Evolutionary conservation across 768 basidiomycete species (phyloP), one percentile per base, ranked within the genome.

Genomic region (Tricholoma bakamatsutake): DNA sequence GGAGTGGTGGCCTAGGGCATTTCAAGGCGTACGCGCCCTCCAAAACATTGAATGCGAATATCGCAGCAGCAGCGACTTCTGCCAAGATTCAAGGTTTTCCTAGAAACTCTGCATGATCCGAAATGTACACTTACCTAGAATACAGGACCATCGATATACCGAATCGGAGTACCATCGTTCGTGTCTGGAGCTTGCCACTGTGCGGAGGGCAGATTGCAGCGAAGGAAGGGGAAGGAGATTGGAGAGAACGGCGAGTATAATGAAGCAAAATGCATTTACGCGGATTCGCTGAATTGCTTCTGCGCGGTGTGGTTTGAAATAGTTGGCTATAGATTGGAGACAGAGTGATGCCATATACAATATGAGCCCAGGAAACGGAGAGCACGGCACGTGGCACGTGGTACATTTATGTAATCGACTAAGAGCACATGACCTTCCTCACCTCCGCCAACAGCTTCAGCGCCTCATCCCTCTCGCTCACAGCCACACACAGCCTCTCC

Each of bases 241-340:
- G 9, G 76, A 73, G 4, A 74, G 58, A 17, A 76, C 50, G 15
- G 71, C 42, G 7, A 69, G 56, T 11, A 71, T 59, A 15, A 73
- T 50, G 31, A 78, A 60, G 47, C 69, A 69, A 35, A 76, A 66
- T 10, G 62, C 62, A 61, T 78, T 79, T 40, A 65, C 58, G 43
- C 77, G 74, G 42, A 78, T 68, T 57, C 78, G 66, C 53, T 74
- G 70, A 1, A 77, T 59, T 1, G 78, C 78, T 56, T 78, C 76
- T 15, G 75, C 67, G 55, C 76, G 73, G 55, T 75, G 71, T 55
- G 80, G 73, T 59, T 75, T 78, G 64, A 79, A 65, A 48, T 72
- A 66, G 60, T 72, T 69, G 28, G 62, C 52, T 10, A 68, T 52
- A 12, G 43, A 45, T 24, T 24, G 43, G n/a, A n/a, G n/a, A n/a